These are phyloP conservation scores for Trichoderma sp. DNA, from an alignment of 2,329 filamentous ascomycete genomes.

Conservation along the genomic window DNA sequence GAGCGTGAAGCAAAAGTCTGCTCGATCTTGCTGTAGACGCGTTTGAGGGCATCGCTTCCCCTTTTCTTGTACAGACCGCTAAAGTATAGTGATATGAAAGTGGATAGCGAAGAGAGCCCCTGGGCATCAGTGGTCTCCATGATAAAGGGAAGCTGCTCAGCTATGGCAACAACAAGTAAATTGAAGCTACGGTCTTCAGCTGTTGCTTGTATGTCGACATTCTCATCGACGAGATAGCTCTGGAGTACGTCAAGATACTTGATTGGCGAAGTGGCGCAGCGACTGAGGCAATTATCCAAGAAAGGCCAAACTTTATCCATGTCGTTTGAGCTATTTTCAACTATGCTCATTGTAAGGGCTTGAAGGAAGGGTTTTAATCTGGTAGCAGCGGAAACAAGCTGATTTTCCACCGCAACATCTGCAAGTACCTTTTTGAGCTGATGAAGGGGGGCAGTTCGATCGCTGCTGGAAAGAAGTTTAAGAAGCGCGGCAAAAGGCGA, in stretches of 20 bases:
- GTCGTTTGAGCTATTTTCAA: constrained; percentile 27
- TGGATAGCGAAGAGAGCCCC: constrained; percentile 50
- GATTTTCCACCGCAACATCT: constrained; percentile 64
- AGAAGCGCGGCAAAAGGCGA: constrained; percentile 75
- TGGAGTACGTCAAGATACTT: constrained; percentile 77
- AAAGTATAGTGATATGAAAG: constrained; percentile 61
- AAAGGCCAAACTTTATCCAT: constrained; percentile 63
- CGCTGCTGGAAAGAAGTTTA: constrained; percentile 43
- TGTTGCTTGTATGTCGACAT: constrained; percentile 33
- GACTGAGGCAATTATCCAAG: constrained; percentile 78
- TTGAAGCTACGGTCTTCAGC: constrained; percentile 45
- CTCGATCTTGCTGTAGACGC: constrained; percentile 37
- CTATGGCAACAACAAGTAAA: constrained; percentile 67
- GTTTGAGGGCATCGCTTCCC: constrained; percentile 39
- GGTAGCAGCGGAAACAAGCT: constrained; percentile 60
- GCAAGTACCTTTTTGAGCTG: constrained; percentile 59
- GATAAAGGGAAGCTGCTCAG: constrained; percentile 77
- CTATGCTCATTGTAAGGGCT: constrained; percentile 33
- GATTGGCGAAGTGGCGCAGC: constrained; percentile 74
- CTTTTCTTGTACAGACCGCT: constrained; percentile 53
- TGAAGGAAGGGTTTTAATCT: constrained; percentile 52
- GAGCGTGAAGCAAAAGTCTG: constrained; percentile 35
- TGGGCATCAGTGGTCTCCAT: constrained; percentile 52
- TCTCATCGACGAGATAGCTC: constrained; percentile 41
- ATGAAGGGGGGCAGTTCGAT: constrained; percentile 37